phyloP scores from a whole-genome alignment of 2,329 filamentous ascomycete species.

The Orbilia blumenaviensis region DNA sequence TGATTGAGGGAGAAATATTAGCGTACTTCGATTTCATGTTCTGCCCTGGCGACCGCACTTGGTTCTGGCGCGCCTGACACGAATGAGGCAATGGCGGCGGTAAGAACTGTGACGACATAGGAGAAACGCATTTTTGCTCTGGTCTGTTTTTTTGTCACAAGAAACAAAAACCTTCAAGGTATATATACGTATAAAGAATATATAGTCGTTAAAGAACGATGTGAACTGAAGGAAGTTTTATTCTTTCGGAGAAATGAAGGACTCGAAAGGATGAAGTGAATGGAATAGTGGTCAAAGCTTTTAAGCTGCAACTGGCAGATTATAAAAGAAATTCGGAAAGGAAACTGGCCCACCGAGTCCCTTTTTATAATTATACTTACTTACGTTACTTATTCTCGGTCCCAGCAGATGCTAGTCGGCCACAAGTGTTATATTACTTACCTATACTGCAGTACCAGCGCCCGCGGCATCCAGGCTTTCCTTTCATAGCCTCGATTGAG shows the following conservation, averaged over 20 bases:
- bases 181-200: background rate
- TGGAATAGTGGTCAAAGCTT: slow-evolving; percentile 10
- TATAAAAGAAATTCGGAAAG: background rate
- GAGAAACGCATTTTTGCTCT: slow-evolving; percentile 36
- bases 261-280: background rate
- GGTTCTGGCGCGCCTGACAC: slow-evolving; percentile 8
- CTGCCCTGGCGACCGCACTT: background rate
- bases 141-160: too few relatives aligned
- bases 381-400: background rate
- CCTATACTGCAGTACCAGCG: too few relatives aligned
- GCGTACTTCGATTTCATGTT: slow-evolving; percentile 22
- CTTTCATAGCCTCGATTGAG: background rate
- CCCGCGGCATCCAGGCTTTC: too few relatives aligned
- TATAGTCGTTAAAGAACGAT: background rate
- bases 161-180: background rate
- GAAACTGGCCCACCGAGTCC: background rate
- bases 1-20: too few relatives aligned
- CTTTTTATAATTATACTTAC: slow-evolving; percentile 22
- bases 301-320: background rate
- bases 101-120: slow-evolving; percentile 1
- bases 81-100: background rate
- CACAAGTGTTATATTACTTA: too few relatives aligned
- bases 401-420: too few relatives aligned
- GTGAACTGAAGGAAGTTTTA: background rate
- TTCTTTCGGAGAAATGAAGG: too few relatives aligned